These are phyloP conservation scores for Megacollybia platyphylla DNA, from an alignment of 1,284 basidiomycete genomes.

Conservation along the genomic window DNA sequence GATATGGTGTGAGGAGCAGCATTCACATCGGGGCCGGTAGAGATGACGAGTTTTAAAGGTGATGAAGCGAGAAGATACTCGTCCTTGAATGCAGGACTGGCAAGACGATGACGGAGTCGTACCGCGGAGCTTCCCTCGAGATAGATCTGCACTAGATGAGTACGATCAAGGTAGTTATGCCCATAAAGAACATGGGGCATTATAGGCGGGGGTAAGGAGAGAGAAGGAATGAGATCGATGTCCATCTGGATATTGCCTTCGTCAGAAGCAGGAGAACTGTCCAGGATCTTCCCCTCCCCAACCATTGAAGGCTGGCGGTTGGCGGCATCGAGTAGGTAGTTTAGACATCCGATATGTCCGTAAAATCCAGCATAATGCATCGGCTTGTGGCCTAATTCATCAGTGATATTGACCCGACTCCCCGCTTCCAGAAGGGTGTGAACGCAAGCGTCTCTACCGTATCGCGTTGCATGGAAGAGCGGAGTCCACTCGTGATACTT, in stretches of 20 bases:
- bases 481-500: constrained; percentile 99
- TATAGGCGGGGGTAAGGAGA: constrained; percentile 94
- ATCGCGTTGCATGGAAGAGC: constrained; percentile 88
- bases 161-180: constrained; percentile 85
- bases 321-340: constrained; percentile 51
- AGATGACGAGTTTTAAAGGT: constrained; percentile 91
- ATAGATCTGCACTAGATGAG: constrained; percentile 78
- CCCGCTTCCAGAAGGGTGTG: constrained; percentile 70
- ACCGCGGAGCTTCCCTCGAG: constrained; percentile 57
- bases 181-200: constrained; percentile 92
- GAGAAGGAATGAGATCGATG: constrained; percentile 84
- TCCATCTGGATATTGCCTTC: constrained; percentile 42
- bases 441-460: constrained; percentile 75
- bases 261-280: constrained; percentile 25
- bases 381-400: constrained; percentile 81
- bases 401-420: constrained; percentile 60
- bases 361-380: constrained; percentile 98
- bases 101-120: constrained; percentile 55
- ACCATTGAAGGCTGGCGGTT: constrained; percentile 12
- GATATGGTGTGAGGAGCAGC: constrained; percentile 84
- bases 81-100: constrained; percentile 48
- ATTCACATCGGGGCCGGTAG: constrained; percentile 68
- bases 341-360: constrained; percentile 76
- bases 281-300: constrained; percentile 10
- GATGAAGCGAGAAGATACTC: constrained; percentile 60